A percentile compares a stretch with the other conserved stretches of the same genome.
phyloP scores from a whole-genome alignment of 2,329 filamentous ascomycete genomes.

The Talaromyces sp. region DNA sequence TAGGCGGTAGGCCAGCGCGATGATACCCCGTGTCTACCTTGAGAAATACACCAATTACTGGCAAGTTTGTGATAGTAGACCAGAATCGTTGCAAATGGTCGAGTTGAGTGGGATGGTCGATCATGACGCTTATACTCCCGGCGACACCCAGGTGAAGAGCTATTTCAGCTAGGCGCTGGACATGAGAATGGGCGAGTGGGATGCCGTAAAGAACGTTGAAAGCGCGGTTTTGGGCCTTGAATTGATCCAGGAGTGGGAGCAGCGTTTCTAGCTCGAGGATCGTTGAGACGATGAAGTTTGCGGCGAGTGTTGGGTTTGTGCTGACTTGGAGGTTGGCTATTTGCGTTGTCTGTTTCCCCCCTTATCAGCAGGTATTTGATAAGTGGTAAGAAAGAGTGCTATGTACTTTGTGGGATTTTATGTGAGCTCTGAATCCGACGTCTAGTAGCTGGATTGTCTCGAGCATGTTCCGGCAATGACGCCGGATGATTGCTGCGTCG shows the following conservation, averaged over 20 bases:
- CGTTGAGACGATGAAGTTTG: neutral
- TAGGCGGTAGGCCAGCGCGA: neutral
- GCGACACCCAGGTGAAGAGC: neutral
- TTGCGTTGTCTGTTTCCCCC: neutral
- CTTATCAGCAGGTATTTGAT: neutral
- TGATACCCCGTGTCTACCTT: neutral
- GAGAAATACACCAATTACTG: neutral
- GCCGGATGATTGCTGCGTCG: constrained; percentile 62
- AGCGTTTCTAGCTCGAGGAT: neutral
- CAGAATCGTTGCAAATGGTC: neutral
- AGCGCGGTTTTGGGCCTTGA: neutral
- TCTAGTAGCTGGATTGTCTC: constrained; percentile 21
- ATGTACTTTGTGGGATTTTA: neutral
- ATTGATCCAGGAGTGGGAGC: neutral
- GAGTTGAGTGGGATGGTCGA: neutral
- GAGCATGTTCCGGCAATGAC: constrained; percentile 71
- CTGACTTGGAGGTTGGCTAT: neutral
- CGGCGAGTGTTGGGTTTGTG: neutral
- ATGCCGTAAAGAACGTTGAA: neutral
- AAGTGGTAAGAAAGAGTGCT: neutral
- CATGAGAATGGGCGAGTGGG: neutral
- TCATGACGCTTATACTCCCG: neutral
- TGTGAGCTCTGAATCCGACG: neutral
- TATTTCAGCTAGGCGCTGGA: neutral
- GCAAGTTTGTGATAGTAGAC: neutral